Conservation (phyloP, 2,329 filamentous ascomycete genomes). For the Pestalotiopsis sp. region DNA sequence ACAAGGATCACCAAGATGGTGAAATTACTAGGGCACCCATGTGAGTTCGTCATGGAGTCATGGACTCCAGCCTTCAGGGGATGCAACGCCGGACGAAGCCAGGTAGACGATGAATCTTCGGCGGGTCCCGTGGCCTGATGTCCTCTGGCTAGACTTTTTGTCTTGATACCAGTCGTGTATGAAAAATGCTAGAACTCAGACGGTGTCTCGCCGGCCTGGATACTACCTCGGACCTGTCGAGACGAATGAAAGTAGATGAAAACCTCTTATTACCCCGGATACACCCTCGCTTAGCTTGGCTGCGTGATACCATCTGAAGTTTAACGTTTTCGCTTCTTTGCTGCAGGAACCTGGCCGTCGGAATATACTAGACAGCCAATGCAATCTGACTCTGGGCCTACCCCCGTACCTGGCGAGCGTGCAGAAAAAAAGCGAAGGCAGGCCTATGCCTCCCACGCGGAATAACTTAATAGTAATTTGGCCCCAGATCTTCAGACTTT, state of each 20-base stretch:
- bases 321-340: neutral
- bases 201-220: neutral
- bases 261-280: neutral
- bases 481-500: constrained; percentile 1
- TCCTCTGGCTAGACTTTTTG: neutral
- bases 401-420: neutral
- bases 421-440: neutral
- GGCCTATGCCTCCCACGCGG: constrained; percentile 1
- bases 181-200: neutral
- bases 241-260: neutral
- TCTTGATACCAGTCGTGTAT: neutral
- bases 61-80: neutral
- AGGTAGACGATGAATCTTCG: neutral
- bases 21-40: constrained; percentile 1
- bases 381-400: neutral
- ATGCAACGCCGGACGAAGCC: neutral
- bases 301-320: neutral
- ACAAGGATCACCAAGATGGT: neutral
- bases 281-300: constrained; percentile 1
- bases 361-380: neutral
- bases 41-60: neutral
- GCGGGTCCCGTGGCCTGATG: constrained; percentile 5
- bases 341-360: neutral
- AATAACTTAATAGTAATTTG: constrained; percentile 2
- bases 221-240: neutral